These are phyloP conservation scores for Sinapis alba DNA, from an alignment of 441 rosid genomes.

Conservation along the genomic window DNA sequence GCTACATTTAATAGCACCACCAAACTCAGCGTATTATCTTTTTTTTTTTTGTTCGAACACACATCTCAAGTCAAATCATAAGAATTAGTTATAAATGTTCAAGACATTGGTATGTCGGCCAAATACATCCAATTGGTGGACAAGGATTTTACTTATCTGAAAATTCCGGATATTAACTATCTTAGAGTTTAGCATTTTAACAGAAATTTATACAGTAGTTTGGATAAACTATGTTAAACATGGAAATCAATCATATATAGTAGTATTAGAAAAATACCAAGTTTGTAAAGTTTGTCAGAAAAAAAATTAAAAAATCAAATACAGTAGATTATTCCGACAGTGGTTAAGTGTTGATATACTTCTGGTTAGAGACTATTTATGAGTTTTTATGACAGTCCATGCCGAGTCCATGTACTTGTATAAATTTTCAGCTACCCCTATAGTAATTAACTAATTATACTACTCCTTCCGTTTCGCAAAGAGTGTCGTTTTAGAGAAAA, in stretches of 20 bases:
- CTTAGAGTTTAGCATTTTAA: background rate
- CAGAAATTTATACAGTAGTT: background rate
- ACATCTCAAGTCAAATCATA: background rate
- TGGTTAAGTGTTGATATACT: background rate
- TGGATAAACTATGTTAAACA: background rate
- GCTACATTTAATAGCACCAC: background rate
- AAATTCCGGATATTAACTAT: background rate
- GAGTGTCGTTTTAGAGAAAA: no score
- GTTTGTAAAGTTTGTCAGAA: background rate
- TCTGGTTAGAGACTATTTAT: background rate
- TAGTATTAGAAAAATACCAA: background rate
- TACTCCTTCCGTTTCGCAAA: no score
- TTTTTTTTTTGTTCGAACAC: no score
- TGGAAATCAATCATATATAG: background rate
- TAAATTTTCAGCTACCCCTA: no score
- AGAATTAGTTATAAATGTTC: no score
- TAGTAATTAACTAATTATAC: no score
- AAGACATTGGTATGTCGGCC: background rate
- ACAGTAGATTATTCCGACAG: background rate
- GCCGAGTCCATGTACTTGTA: conserved; percentile 28
- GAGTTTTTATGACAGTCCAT: conserved; percentile 14
- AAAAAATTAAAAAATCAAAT: background rate
- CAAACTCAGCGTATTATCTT: background rate
- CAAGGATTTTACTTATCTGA: background rate
- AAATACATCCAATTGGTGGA: no score